Evolutionary conservation across 495 filamentous ascomycete species (phyloP), one percentile per base, ranked within the genome.

Genomic region (Oidiodendron maius): DNA sequence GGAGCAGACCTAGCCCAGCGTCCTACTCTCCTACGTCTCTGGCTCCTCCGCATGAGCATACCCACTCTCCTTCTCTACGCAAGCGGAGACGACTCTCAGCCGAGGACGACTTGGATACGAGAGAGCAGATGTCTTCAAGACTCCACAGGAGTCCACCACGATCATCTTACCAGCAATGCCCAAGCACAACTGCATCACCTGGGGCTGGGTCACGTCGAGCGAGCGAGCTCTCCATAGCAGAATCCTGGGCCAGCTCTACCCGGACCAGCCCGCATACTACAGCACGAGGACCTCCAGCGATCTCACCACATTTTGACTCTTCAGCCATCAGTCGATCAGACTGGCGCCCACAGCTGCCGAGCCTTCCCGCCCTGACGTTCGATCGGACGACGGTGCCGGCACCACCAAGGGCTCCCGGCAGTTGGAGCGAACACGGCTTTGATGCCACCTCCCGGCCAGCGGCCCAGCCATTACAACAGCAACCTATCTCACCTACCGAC

Each of bases 61-160:
- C 57, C 5, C 59, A 69, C 34, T 70, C 69, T 22, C 64, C 68
- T 22, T 56, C 34, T 34, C 50, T 51, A 11, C 56, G 57, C 40
- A 72, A 71, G 57, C 63, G 69, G 46, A 58, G 62, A 47, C 58
- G 65, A 11, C 34, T 61, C 11, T 66, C 63, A 16, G 23, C 48
- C 22, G 60, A 64, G 3, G 56, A 62, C n/a, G 59, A 61, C 25
- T 40, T 32, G 23, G 63, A 65, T 4, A n/a, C 26, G 8, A 54
- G 61, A 17, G 53, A 52, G 16, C 58, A 57, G 32, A 55, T 60
- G 6, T 46, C 67, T 17, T 67, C 70, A 23, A 64, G 69, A 32
- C 35, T 59, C 16, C 67, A 66, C 26, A 55, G 46, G 18, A 55
- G 51, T 40, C 44, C 63, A 3, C 44, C 52, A 21, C 49, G 53